Percentiles rank a stretch among this genome's conserved stretches.
These are phyloP conservation scores for Phytophthora palmivora DNA, from an alignment of 352 stramenopile species.

Conservation along the genomic window DNA sequence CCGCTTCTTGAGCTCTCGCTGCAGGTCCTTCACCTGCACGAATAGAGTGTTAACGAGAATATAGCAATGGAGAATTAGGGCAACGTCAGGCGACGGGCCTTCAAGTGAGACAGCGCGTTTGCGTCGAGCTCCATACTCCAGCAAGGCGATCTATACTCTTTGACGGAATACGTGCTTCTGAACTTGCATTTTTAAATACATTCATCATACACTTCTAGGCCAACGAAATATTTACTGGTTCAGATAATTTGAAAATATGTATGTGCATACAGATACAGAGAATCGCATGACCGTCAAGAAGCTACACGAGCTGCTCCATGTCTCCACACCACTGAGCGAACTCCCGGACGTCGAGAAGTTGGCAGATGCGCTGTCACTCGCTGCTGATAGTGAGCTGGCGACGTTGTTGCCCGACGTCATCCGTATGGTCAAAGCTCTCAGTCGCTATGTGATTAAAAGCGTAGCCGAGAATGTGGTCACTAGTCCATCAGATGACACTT, in stretches of 20 bases:
- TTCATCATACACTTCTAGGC: too few species aligned
- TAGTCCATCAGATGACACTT: constrained; percentile 33
- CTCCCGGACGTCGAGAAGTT: constrained; percentile 22
- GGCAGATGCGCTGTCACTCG: constrained; percentile 9
- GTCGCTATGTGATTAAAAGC: constrained; percentile 32
- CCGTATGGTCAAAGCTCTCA: constrained; percentile 43
- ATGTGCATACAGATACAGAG: too few species aligned
- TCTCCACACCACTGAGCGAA: background rate
- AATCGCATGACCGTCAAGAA: background rate
- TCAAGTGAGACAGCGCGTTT: constrained; percentile 25
- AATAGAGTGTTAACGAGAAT: background rate
- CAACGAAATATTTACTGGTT: too few species aligned
- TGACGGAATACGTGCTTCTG: too few species aligned
- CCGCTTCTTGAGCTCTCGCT: constrained; percentile 50
- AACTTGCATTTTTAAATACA: too few species aligned
- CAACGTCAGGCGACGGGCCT: constrained; percentile 12
- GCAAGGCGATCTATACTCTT: too few species aligned
- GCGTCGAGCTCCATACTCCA: constrained; percentile 26
- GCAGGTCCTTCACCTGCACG: constrained; percentile 62
- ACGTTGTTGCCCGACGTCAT: background rate
- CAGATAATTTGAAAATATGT: too few species aligned
- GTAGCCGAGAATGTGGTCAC: constrained; percentile 14
- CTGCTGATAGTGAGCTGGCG: constrained; percentile 14
- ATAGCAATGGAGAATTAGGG: background rate
- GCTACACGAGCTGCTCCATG: constrained; percentile 12